These are phyloP conservation scores for Geotrichum candidum DNA, from an alignment of 1,139 yeast species.

Conservation along the genomic window DNA sequence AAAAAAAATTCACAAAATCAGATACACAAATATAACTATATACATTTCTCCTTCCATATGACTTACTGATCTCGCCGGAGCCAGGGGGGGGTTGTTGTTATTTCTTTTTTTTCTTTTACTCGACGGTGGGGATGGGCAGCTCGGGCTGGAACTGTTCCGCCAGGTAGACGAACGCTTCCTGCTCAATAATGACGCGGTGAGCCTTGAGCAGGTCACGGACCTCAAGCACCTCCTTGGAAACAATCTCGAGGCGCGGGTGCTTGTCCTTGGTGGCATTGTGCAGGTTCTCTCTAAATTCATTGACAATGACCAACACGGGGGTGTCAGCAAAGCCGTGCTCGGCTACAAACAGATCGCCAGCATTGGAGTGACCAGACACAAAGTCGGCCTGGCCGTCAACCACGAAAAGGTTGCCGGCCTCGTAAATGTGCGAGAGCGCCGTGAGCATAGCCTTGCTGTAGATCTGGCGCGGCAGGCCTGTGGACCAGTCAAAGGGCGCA, in stretches of 20 bases:
- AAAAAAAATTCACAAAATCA: neutral
- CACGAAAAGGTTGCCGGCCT: constrained; percentile 62
- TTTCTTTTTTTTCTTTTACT: neutral
- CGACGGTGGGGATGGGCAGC: constrained; percentile 16
- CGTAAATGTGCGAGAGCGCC: constrained; percentile 77
- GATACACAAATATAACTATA: neutral
- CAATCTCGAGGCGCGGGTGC: constrained; percentile 53
- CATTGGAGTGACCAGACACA: constrained; percentile 43
- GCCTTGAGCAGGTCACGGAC: constrained; percentile 84
- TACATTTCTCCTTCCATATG: neutral
- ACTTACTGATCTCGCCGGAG: neutral
- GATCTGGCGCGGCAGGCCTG: constrained; percentile 69
- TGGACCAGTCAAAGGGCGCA: constrained; percentile 87
- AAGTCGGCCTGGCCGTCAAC: constrained; percentile 59
- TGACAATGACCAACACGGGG: constrained; percentile 63
- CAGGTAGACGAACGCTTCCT: constrained; percentile 57
- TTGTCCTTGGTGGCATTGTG: constrained; percentile 45
- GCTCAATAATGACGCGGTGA: constrained; percentile 67
- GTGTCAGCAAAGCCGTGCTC: constrained; percentile 39
- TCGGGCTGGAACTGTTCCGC: constrained; percentile 23
- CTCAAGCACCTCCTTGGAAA: constrained; percentile 72
- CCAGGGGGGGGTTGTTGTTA: no score
- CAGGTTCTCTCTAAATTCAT: constrained; percentile 48
- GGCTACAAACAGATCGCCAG: constrained; percentile 52
- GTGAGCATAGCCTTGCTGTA: constrained; percentile 71